A percentile compares a stretch with the other conserved stretches of the same genome.
Evolutionary conservation across 768 basidiomycete species (phyloP).

Genomic region (Tylopilus plumbeoviolaceoides): DNA sequence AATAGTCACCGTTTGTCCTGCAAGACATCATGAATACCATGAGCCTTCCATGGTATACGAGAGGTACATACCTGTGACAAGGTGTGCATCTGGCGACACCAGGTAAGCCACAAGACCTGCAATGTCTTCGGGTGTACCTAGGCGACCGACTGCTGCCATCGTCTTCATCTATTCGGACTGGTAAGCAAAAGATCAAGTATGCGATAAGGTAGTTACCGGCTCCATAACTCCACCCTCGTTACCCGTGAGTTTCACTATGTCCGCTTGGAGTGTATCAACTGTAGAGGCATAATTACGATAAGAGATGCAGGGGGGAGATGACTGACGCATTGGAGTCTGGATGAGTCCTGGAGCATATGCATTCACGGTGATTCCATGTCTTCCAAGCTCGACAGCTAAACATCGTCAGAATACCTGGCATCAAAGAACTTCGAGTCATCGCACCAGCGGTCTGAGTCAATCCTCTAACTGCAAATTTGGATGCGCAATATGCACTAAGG

Average conservation of each 20-base stretch:
- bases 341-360: constrained; percentile 33
- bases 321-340: constrained; percentile 29
- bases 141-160: constrained; percentile 17
- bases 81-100: constrained; percentile 30
- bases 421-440: not conserved
- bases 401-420: not conserved
- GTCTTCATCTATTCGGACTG: constrained; percentile 9
- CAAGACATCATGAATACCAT: not conserved
- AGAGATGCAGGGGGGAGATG: not conserved
- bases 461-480: constrained; percentile 42
- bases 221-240: constrained; percentile 11
- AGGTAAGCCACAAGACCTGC: constrained; percentile 37
- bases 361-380: constrained; percentile 32
- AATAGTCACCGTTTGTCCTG: constrained; percentile 27
- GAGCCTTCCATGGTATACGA: not conserved
- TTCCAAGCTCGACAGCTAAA: constrained; percentile 32
- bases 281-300: not conserved
- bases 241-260: constrained; percentile 9
- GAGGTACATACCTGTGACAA: constrained; percentile 30
- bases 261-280: constrained; percentile 18
- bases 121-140: constrained; percentile 30
- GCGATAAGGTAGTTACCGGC: constrained; percentile 7
- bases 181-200: not conserved
- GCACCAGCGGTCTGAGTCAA: constrained; percentile 35
- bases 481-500: constrained; percentile 31